Conservation (phyloP, 169 alveolate species). For the Theileria equi region DNA sequence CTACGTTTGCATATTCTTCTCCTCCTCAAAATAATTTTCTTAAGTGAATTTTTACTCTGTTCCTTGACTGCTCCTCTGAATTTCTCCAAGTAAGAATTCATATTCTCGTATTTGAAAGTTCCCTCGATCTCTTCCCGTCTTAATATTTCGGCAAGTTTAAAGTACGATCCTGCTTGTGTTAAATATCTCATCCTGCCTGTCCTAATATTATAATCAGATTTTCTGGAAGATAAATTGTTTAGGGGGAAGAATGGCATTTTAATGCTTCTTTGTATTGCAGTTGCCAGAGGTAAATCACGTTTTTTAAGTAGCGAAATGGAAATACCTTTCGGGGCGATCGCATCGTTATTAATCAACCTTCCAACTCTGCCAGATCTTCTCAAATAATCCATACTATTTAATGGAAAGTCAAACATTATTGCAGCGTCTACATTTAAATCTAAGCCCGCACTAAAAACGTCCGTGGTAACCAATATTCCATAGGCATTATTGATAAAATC, state of each 20-base stretch:
- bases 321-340: constrained; percentile 28
- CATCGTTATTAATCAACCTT: constrained; percentile 32
- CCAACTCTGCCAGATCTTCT: constrained; percentile 46
- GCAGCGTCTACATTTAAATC: constrained; percentile 54
- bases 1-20: constrained; percentile 56
- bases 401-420: constrained; percentile 57
- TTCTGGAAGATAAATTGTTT: constrained; percentile 30
- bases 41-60: constrained; percentile 21
- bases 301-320: constrained; percentile 46
- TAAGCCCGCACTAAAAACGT: constrained; percentile 54
- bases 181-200: constrained; percentile 48
- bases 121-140: constrained; percentile 50
- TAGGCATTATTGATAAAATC: constrained; percentile 5
- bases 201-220: constrained; percentile 44
- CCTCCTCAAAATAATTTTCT: constrained; percentile 42
- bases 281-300: constrained; percentile 34
- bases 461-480: constrained; percentile 52
- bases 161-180: constrained; percentile 62
- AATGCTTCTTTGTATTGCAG: constrained; percentile 51
- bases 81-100: constrained; percentile 37
- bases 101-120: constrained; percentile 28
- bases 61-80: constrained; percentile 49
- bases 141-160: constrained; percentile 43
- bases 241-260: constrained; percentile 54
- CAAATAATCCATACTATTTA: constrained; percentile 49